Evolutionary conservation across 345 rosid genomes (phyloP), one percentile per base, ranked within the genome.

Genomic region (Gossypium longicalyx): DNA sequence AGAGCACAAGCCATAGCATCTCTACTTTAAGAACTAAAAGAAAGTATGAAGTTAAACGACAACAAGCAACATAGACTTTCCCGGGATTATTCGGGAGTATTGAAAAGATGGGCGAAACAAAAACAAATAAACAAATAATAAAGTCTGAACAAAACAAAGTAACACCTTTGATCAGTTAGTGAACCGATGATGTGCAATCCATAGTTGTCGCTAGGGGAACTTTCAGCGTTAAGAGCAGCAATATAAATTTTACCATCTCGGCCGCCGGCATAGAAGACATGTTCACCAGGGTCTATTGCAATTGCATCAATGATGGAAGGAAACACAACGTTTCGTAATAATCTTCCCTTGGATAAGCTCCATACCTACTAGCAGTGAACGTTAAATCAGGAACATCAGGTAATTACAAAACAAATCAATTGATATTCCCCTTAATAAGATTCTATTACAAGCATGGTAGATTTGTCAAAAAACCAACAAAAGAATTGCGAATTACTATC

Each of bases 181-280:
- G 87, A 82, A 83, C 92, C 84, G 23, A 91, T 79, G 76, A 88
- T 84, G 78, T 95, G 87, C 76, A 80, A 79, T 59, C 91, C 91
- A 68, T 84, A 77, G 70, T 70, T 82, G 74, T 77, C 77, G 67
- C 47, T 62, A 0, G 86, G 81, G 41, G 83, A 75, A 74, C 89
- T 82, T 77, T 83, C 88, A 47, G 90, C 86, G 78, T 82, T 79
- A 64, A 93, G 84, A 9, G 92, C 92, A 71, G 88, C 92, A 25
- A 95, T 62, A 70, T 93, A 88, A 73, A 93, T 90, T 67, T 84
- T 85, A 27, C 99, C 92, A 82, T 93, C 98, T 78, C 80, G 83
- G 56, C 91, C 70, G 64, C 98, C 99, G 65, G 97, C 99, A 87
- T 89, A 91, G 80, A 95, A 93, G 70, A 90, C 87, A 78, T 81